Conservation (phyloP, 768 basidiomycete genomes). For the Fistulinella prunicolor region DNA sequence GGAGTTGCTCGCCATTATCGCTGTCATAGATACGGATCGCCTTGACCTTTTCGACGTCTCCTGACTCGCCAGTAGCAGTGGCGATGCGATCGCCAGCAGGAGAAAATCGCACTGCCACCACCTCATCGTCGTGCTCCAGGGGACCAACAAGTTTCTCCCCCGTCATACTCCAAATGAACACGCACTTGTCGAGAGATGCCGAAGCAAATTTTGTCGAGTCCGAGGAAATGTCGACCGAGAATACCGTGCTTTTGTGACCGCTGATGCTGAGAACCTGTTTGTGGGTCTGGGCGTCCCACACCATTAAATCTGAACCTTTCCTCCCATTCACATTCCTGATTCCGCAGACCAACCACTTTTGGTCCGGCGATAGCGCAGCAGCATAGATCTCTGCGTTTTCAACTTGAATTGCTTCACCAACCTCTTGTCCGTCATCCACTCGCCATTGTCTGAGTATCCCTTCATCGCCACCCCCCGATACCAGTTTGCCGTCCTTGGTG, state of each 20-base stretch:
- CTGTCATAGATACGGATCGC: conserved; percentile 6
- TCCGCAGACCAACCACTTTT: background rate
- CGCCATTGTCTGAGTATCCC: background rate
- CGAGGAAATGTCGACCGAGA: background rate
- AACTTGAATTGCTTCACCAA: background rate
- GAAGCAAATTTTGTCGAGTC: background rate
- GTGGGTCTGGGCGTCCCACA: background rate
- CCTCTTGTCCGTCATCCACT: background rate
- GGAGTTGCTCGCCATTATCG: background rate
- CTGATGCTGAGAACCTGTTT: background rate
- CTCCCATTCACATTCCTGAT: background rate
- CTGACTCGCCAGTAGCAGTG: no score
- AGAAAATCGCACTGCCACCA: conserved; percentile 1
- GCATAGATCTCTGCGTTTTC: background rate
- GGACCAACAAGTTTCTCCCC: background rate
- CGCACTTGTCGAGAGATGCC: background rate
- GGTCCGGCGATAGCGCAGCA: background rate
- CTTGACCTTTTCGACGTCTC: no score
- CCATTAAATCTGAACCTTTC: no score
- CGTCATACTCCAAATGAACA: background rate
- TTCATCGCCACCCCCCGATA: background rate
- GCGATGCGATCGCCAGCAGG: conserved; percentile 4
- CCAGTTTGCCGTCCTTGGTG: background rate
- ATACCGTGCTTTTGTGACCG: background rate
- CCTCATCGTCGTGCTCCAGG: background rate